phyloP scores from a whole-genome alignment of 2,329 filamentous ascomycete species.

The Talaromyces sp. region DNA sequence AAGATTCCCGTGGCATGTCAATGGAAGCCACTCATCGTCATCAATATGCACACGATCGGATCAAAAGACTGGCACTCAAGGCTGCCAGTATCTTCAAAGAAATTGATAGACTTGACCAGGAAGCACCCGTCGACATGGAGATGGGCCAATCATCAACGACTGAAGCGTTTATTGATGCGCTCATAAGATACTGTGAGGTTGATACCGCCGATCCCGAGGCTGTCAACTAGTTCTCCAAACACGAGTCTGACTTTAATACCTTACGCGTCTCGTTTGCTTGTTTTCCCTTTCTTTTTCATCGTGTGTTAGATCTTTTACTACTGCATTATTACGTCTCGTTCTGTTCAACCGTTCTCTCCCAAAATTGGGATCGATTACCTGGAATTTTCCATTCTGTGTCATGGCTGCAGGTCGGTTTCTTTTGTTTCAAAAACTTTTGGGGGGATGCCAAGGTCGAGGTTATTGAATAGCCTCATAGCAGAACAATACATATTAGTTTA shows the following conservation, averaged over 20 bases:
- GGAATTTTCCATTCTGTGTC: not conserved
- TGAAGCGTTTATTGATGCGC: slow-evolving; percentile 89
- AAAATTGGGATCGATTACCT: not conserved
- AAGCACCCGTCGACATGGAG: slow-evolving; percentile 88
- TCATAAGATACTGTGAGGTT: slow-evolving; percentile 69
- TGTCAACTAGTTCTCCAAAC: not conserved
- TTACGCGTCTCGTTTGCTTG: not conserved
- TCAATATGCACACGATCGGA: slow-evolving; percentile 76
- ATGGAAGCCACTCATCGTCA: slow-evolving; percentile 49
- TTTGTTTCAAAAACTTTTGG: not conserved
- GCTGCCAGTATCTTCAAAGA: slow-evolving; percentile 79
- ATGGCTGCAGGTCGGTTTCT: not conserved
- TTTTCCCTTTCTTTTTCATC: not conserved
- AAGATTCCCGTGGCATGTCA: slow-evolving; percentile 47
- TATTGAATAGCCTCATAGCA: not conserved
- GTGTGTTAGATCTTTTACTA: not conserved
- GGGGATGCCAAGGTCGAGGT: not conserved
- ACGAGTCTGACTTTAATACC: not conserved
- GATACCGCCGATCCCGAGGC: slow-evolving; percentile 73
- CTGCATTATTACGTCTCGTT: not conserved
- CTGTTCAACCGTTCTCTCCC: not conserved
- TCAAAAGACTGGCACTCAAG: slow-evolving; percentile 77
- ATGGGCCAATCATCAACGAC: slow-evolving; percentile 83
- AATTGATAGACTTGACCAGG: slow-evolving; percentile 83
- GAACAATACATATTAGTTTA: slow-evolving; percentile 3